Evolutionary conservation across 352 stramenopile genomes (phyloP), one percentile per base, ranked within the genome.

Genomic region (Lagenidium giganteum): DNA sequence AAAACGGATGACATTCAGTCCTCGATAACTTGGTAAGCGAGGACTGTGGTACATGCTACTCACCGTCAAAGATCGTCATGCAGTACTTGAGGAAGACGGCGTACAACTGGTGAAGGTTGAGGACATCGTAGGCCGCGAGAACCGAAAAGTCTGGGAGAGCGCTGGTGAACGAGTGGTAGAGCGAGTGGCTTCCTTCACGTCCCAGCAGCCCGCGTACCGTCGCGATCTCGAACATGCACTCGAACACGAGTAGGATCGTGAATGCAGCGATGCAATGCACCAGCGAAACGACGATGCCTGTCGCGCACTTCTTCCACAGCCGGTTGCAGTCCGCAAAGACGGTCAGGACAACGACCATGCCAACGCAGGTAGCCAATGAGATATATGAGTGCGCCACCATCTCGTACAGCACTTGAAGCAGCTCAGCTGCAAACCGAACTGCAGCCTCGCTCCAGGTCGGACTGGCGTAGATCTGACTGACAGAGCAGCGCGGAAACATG

Each of bases 401-500:
- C 48, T 93, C 78, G 37, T 50, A 50, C 16, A 87, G 60, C 36
- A 91, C 41, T 1, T 68, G 46, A 20, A 70, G 42, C 14, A 93
- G 63, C 22, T 90, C 76, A 4, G 51, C 32, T 12, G 54, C 53
- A 48, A 93, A 90, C 23, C 67, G 61, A 4, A 25, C 22, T 1
- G 53, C 64, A 5, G 66, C 64, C 0, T 70, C 64, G 21, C 42
- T 42, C 67, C 70, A 86, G 17, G 69, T 83, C 11, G 49, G 23
- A 26, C 58, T 69, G 13, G 68, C 57, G 45, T 90, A 86, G 42
- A 93, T 87, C 13, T 73, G 67, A 11, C 68, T 42, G 5, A 93
- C 76, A 0, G 74, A 87, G 51, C 90, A 97, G 6, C 92, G 81
- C 23, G 90, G 90, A 61, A 97, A 97, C 70, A 97, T 93, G 21